Evolutionary conservation across 768 basidiomycete genomes (phyloP).

Genomic region (Hemileccinum impolitum): DNA sequence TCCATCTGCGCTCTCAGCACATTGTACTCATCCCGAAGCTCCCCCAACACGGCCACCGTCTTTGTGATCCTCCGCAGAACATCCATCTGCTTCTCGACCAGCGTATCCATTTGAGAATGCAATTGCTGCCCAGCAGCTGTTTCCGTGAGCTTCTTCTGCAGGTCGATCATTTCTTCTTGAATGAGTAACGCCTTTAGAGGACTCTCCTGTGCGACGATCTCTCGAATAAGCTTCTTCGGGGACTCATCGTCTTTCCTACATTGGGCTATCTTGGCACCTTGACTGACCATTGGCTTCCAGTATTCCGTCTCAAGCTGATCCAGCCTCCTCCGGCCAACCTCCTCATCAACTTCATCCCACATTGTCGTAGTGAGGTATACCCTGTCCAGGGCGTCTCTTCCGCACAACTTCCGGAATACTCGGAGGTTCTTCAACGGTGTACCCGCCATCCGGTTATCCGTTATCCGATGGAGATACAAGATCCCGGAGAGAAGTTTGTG

Average conservation of each 20-base stretch:
- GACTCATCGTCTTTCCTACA: background rate
- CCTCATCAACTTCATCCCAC: slow-evolving; percentile 33
- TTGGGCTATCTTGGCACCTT: no score
- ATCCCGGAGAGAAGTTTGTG: slow-evolving; percentile 29
- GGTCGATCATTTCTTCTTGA: slow-evolving; percentile 3
- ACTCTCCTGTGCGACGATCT: background rate
- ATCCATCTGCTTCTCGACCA: slow-evolving; percentile 8
- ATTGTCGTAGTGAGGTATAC: slow-evolving; percentile 37
- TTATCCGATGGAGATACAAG: slow-evolving; percentile 40
- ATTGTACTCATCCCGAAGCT: no score
- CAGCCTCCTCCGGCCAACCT: slow-evolving; percentile 17
- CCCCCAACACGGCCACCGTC: no score
- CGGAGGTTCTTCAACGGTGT: slow-evolving; percentile 31
- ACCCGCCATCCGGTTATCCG: slow-evolving; percentile 36
- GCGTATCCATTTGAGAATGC: slow-evolving; percentile 5
- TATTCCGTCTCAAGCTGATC: slow-evolving; percentile 5
- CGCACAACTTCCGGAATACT: slow-evolving; percentile 31
- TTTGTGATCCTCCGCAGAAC: slow-evolving; percentile 6
- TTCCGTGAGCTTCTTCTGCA: slow-evolving; percentile 7
- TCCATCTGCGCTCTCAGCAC: no score
- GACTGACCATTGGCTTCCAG: slow-evolving; percentile 8
- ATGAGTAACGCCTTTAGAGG: background rate
- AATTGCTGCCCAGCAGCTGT: slow-evolving; percentile 9
- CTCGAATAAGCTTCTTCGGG: slow-evolving; percentile 7
- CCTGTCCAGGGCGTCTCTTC: slow-evolving; percentile 25